Base-by-base conservation (phyloP, 345 rosid genomes). In the Schrenkiella parvula region DNA sequence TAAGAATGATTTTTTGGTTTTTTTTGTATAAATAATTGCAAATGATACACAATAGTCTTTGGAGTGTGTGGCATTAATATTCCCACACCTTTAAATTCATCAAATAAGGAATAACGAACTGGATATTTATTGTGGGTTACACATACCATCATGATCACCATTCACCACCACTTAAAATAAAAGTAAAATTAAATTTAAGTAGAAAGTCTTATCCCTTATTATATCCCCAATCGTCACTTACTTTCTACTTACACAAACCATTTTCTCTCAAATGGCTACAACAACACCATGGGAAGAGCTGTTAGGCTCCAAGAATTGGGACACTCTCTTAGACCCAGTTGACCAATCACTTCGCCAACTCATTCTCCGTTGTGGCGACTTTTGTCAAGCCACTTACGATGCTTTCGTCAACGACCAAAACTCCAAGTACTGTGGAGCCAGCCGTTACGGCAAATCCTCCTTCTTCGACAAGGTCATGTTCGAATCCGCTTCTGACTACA, bases 301-400 rank as follows among this genome's bases (percentile, higher is more conserved):
- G 23, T 68, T 93, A 12, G 96, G 96, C 18, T 79, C 84, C 60
- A 78, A 64, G 53, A 64, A 87, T 81, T 93, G 98, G 97, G 81
- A 80, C 51, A 78, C 75, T 15, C 88, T 93, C 66, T 86, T 89
- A 9, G 82, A 84, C 76, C 96, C 98, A 11, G 80, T 90, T 6
- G 72, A 93, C 81, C 81, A 81, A 64, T 74, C 81, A 57, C 92
- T 93, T 81, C 86, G 96, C 31, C 63, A 77, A 6, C 88, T 87
- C 71, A 77, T 93, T 70, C 84, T 90, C 79, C 93, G 97, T 23
- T 90, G 89, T 52, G 98, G 93, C 39, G 93, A 90, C 86, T 86
- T 93, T 80, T 84, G 90, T 64, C 97, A 93, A 82, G 98, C 85
- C 58, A 93, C 98, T 22, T 90, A 93, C 42, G 98, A 93, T 70